Evolutionary conservation across 768 basidiomycete genomes (phyloP).

Genomic region (Arthromyces matolae): DNA sequence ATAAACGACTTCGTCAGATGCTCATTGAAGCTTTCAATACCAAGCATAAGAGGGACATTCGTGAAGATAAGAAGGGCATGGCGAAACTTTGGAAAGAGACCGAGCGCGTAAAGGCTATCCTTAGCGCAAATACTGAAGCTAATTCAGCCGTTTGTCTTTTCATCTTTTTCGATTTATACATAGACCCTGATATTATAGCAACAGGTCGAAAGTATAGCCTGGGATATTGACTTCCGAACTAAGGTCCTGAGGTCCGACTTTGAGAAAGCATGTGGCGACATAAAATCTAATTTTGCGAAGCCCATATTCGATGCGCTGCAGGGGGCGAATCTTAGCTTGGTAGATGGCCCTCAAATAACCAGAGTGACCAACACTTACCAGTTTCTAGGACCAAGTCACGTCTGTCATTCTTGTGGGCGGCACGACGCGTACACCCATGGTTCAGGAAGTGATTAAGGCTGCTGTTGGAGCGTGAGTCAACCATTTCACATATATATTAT

Average conservation of each 20-base stretch:
- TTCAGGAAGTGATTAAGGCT: constrained; percentile 75
- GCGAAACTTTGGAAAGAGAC: constrained; percentile 96
- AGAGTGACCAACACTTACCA: constrained; percentile 3
- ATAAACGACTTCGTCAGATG: constrained; percentile 77
- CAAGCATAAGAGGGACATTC: constrained; percentile 66
- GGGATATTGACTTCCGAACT: constrained; percentile 86
- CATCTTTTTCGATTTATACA: background rate
- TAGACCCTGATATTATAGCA: constrained; percentile 3
- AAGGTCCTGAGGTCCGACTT: constrained; percentile 77
- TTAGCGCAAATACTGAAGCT: constrained; percentile 90
- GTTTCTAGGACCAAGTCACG: constrained; percentile 68
- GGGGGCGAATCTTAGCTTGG: constrained; percentile 63
- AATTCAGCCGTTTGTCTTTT: constrained; percentile 53
- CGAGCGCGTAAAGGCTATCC: constrained; percentile 80
- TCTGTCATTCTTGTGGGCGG: constrained; percentile 95
- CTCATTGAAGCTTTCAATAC: constrained; percentile 71
- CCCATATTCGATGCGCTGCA: constrained; percentile 75
- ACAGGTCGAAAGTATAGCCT: constrained; percentile 83
- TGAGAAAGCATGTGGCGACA: constrained; percentile 67
- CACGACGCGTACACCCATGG: constrained; percentile 84
- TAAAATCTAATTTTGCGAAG: constrained; percentile 57
- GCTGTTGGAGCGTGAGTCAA: constrained; percentile 72
- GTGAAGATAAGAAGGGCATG: constrained; percentile 78
- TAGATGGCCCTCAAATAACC: constrained; percentile 26
- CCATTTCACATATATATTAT: background rate